Percentiles rank a stretch among this genome's conserved stretches.
Conservation (phyloP, 306 rosid species). For the Gynostemma pentaphyllum region DNA sequence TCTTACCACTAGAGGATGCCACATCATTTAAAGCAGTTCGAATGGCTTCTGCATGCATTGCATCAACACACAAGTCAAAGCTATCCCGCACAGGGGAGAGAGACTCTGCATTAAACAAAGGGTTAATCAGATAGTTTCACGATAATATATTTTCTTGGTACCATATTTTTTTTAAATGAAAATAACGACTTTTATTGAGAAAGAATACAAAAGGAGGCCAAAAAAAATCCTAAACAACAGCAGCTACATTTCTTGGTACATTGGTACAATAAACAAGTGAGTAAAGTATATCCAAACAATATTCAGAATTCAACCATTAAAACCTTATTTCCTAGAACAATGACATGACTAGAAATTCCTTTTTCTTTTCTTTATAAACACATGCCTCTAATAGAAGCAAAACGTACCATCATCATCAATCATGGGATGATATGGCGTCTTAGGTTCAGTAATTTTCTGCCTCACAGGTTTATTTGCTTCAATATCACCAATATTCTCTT, state of each 20-base stretch:
- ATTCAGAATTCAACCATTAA: not conserved
- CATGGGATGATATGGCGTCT: conserved; percentile 97
- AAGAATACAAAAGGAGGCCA: no score
- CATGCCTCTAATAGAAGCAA: not conserved
- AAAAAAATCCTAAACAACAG: no score
- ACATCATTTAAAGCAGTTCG: conserved; percentile 66
- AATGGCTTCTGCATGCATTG: conserved; percentile 64
- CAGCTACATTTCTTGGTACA: no score
- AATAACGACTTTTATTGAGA: no score
- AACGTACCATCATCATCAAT: conserved; percentile 69
- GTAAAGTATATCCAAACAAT: no score
- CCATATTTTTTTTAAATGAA: no score
- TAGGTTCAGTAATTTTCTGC: conserved; percentile 98
- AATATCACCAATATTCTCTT: conserved; percentile 73
- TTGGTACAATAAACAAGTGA: no score
- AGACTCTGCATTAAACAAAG: conserved; percentile 39
- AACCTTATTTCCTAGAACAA: not conserved
- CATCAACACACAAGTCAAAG: conserved; percentile 49
- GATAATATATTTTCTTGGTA: not conserved
- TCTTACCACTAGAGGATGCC: conserved; percentile 60
- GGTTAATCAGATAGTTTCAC: not conserved
- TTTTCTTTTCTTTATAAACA: no score
- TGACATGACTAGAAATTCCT: no score
- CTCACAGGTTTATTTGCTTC: conserved; percentile 96
- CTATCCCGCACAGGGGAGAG: conserved; percentile 55